Evolutionary conservation across 176 grass and related monocot species (phyloP), one percentile per base, ranked within the genome.

Genomic region (Carex myosuroides): DNA sequence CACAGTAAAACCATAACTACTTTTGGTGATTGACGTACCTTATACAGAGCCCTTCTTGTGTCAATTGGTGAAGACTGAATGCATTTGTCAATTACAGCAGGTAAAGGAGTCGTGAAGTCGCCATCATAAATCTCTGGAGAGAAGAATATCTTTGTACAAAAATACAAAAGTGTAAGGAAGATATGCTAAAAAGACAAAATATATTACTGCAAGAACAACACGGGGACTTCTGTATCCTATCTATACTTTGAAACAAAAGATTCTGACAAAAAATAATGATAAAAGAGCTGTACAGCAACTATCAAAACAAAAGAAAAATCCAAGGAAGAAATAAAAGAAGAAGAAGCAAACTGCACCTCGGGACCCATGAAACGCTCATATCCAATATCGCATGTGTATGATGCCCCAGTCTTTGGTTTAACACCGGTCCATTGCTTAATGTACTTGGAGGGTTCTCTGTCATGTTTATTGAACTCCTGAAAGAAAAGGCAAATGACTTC

Each of bases 21-120:
- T 82, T 79, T 59, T 73, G 20, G 85, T 86, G 3, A 83, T 83
- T 83, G 64, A 73, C 81, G 58, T 74, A 95, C 96, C 91, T 99
- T 99, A 85, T 95, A 99, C 41, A 99, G 85, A 84, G 96, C 86
- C 81, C 96, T 95, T 64, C 96, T 89, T 56, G 96, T 95, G 81
- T 99, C 96, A 26, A 99, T 99, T 85, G 96, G 96, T 79, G 96
- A 86, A 92, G 91, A 99, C 64, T 99, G 96, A 80, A 99, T 99
- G 81, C 93, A 99, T 80, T 87, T 99, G 70, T 99, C 96, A 75
- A 99, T 88, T 76, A 95, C 77, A 84, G 82, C 93, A 85, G 87
- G 91, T 83, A 99, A 86, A 82, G 96, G 91, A 67, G 87, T 87
- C 20, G 60, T 94, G 64, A 95, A 92, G 63, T 99, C 91, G 80